Percentiles rank a stretch among this genome's conserved stretches.
phyloP scores from a whole-genome alignment of 352 stramenopile species.

The Elongisporangium senticosum region DNA sequence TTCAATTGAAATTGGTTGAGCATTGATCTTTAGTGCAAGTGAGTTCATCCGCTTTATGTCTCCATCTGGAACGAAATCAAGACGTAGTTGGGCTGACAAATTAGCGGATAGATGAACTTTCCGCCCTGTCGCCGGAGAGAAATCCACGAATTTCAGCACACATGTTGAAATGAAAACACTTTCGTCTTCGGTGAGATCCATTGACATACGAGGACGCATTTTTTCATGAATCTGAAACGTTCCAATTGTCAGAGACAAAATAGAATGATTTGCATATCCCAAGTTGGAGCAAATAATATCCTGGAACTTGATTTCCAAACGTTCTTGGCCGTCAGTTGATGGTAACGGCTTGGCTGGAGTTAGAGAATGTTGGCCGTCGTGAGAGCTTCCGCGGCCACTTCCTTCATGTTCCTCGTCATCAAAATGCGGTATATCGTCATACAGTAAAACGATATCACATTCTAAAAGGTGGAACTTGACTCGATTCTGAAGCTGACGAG shows the following conservation, averaged over 20 bases:
- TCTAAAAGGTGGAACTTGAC: constrained; percentile 79
- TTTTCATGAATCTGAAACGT: constrained; percentile 67
- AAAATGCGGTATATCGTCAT: constrained; percentile 70
- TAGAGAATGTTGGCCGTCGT: constrained; percentile 16
- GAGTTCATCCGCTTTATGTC: constrained; percentile 24
- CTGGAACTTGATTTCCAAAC: constrained; percentile 58
- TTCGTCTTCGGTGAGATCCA: constrained; percentile 59
- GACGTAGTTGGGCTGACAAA: constrained; percentile 57
- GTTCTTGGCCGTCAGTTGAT: constrained; percentile 58
- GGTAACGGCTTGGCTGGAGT: constrained; percentile 32
- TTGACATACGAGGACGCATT: constrained; percentile 69
- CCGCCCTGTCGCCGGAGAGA: constrained; percentile 44
- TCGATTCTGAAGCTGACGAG: constrained; percentile 45
- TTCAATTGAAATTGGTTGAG: constrained; percentile 73
- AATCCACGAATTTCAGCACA: constrained; percentile 56
- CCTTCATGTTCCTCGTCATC: constrained; percentile 28
- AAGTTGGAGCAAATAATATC: constrained; percentile 67
- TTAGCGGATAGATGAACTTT: constrained; percentile 66
- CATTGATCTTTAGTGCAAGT: constrained; percentile 56
- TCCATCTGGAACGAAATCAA: constrained; percentile 44
- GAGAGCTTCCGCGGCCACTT: constrained; percentile 9
- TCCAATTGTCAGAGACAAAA: constrained; percentile 50
- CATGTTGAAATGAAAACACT: constrained; percentile 49
- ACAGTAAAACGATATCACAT: constrained; percentile 67
- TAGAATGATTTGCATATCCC: constrained; percentile 47